Conservation (phyloP, 768 basidiomycete genomes). For the Pholiota molesta region DNA sequence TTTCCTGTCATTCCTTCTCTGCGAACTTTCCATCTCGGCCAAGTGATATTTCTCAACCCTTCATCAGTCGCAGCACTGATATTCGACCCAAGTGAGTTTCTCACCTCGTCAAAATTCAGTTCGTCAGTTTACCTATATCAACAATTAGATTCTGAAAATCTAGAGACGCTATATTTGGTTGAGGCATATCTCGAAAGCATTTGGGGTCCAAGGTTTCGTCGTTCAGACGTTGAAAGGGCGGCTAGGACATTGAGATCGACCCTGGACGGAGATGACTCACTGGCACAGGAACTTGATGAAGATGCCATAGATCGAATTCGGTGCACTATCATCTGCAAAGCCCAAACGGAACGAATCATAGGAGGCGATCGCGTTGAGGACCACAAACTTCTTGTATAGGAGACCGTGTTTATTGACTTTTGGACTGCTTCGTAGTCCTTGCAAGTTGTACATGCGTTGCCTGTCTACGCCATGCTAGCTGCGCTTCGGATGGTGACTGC, state of each 20-base stretch:
- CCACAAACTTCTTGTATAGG: conserved; percentile 21
- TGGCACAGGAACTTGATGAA: neutral
- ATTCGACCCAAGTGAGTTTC: conserved; percentile 16
- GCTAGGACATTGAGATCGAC: conserved; percentile 17
- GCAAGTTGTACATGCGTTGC: too few species aligned
- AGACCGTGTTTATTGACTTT: too few species aligned
- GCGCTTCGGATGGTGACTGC: too few species aligned
- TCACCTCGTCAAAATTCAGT: neutral
- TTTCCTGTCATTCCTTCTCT: conserved; percentile 41
- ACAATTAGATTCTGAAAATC: conserved; percentile 20
- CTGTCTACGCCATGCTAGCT: too few species aligned
- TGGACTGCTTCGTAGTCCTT: too few species aligned
- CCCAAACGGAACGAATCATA: conserved; percentile 52
- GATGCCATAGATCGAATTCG: conserved; percentile 34
- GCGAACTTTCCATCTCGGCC: conserved; percentile 48
- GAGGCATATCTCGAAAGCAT: conserved; percentile 60
- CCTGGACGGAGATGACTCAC: neutral
- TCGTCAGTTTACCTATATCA: neutral
- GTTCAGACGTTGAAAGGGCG: conserved; percentile 49
- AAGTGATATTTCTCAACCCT: conserved; percentile 49
- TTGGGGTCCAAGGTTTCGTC: conserved; percentile 57
- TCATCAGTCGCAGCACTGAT: conserved; percentile 38
- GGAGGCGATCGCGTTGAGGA: conserved; percentile 50
- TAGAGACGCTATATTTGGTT: conserved; percentile 45
- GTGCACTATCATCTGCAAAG: conserved; percentile 50